Evolutionary conservation across 768 basidiomycete genomes (phyloP).

Genomic region (Russula sp.): DNA sequence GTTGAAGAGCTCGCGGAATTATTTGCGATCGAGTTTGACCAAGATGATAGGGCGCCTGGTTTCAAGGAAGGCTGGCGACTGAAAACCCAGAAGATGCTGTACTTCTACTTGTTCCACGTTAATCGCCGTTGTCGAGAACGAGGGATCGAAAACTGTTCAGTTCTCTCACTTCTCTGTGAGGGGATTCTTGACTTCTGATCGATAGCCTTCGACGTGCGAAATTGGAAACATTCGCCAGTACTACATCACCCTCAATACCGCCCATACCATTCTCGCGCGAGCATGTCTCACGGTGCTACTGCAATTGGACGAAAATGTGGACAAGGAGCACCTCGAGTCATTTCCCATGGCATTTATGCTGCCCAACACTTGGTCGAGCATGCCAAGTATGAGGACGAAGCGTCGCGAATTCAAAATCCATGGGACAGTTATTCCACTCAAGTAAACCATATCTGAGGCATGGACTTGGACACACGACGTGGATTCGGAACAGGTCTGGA

Average conservation of each 20-base stretch:
- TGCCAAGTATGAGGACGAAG: neutral
- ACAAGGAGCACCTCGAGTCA: neutral
- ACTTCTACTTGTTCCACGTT: neutral
- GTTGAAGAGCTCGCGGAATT: neutral
- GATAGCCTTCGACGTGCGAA: neutral
- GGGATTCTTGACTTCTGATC: neutral
- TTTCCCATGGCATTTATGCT: neutral
- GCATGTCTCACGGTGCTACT: neutral
- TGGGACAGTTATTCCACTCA: neutral
- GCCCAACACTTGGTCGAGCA: neutral
- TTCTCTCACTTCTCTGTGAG: neutral
- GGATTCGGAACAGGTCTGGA: neutral
- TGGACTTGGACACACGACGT: neutral
- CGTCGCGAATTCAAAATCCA: neutral
- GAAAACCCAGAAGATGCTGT: neutral
- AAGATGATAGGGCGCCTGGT: neutral
- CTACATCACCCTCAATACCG: neutral
- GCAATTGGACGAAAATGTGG: neutral
- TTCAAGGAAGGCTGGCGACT: constrained; percentile 3
- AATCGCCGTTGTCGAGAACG: neutral
- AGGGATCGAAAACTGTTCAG: neutral
- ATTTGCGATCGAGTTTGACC: neutral
- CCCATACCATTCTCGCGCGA: neutral
- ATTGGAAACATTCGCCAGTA: neutral
- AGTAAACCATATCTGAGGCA: neutral